Base-by-base conservation (phyloP, 2,329 filamentous ascomycete genomes). In the Colletotrichum abscissum region DNA sequence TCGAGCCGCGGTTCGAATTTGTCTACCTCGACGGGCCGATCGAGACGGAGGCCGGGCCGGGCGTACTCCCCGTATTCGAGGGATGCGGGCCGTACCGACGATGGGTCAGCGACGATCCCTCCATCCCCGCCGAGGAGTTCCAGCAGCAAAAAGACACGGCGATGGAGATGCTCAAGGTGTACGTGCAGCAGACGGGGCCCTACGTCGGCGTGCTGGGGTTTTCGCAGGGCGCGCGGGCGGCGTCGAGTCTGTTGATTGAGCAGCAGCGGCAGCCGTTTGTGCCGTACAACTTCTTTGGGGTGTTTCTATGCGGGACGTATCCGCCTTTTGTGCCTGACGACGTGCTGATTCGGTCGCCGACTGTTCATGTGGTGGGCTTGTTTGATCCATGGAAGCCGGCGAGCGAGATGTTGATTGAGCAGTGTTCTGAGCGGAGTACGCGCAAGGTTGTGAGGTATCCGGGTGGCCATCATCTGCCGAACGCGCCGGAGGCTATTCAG, bases 31-130 rank as follows among this genome's bases (percentile, higher is more conserved):
- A 74, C 22, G 72, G 67, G 7, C 72, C 72, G 35, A 67, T 74
- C 30, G 62, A 71, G 24, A 54, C 42, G 38, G 49, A 57, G 24
- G 46, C 72, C 5, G 72, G 72, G 11, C 72, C 72, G 0, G 72
- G 68, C 49, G 72, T 74, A 9, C 52, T 71, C 1, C 72, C 72
- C 9, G 68, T 74, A 8, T 74, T 71, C 38, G 68, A 71, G 42
- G 72, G 72, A 0, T 74, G 72, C 52, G 72, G 57, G 5, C 72
- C 72, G 33, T 74, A 58, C 63, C 35, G 56, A 35, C 67, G 72
- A 35, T 74, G 72, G 72, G 67, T 74, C 42, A 65, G 55, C 55
- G 70, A 73, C 67, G 70, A 73, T 56, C 66, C 70, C n/a, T 62
- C 66, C 24, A 56, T 33, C 4, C 60, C 67, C 24, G 59, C 52